Percentiles rank a stretch among this genome's conserved stretches.
Evolutionary conservation across 75 land plant genomes (phyloP).

Genomic region (Sequoia sempervirens): DNA sequence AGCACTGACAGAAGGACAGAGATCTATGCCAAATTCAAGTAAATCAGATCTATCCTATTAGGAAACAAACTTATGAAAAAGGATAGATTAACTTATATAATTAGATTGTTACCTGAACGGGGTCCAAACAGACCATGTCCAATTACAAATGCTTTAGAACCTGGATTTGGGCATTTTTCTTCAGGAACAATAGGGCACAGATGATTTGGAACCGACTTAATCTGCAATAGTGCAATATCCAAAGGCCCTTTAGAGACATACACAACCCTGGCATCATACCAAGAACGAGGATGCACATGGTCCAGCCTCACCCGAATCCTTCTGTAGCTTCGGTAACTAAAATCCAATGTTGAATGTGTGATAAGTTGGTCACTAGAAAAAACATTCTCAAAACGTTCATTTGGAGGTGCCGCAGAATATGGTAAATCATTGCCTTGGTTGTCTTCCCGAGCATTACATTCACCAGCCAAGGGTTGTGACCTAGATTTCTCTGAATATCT

Average conservation of each 20-base stretch:
- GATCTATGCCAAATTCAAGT: conserved; percentile 29
- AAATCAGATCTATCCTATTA: not conserved
- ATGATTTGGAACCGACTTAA: conserved; percentile 43
- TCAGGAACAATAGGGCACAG: conserved; percentile 57
- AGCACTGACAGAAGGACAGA: conserved; percentile 61
- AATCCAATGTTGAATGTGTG: conserved; percentile 9
- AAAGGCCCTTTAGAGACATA: conserved; percentile 82
- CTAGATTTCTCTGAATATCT: conserved; percentile 13
- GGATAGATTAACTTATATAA: not conserved
- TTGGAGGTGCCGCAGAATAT: not conserved
- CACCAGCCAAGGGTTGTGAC: conserved; percentile 4
- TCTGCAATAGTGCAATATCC: conserved; percentile 82
- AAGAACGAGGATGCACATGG: conserved; percentile 49
- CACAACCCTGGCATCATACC: conserved; percentile 74
- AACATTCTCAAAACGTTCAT: conserved; percentile 3
- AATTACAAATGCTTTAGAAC: conserved; percentile 64
- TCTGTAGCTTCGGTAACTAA: conserved; percentile 23
- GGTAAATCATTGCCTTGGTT: not conserved
- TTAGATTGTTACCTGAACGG: conserved; percentile 50
- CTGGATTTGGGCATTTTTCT: conserved; percentile 47
- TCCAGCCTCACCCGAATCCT: conserved; percentile 68
- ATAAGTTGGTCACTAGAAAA: conserved; percentile 4
- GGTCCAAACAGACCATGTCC: conserved; percentile 97
- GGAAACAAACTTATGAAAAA: not conserved
- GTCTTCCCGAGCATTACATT: not conserved